Conservation (phyloP, 2,329 filamentous ascomycete genomes). For the Fusarium sp. region DNA sequence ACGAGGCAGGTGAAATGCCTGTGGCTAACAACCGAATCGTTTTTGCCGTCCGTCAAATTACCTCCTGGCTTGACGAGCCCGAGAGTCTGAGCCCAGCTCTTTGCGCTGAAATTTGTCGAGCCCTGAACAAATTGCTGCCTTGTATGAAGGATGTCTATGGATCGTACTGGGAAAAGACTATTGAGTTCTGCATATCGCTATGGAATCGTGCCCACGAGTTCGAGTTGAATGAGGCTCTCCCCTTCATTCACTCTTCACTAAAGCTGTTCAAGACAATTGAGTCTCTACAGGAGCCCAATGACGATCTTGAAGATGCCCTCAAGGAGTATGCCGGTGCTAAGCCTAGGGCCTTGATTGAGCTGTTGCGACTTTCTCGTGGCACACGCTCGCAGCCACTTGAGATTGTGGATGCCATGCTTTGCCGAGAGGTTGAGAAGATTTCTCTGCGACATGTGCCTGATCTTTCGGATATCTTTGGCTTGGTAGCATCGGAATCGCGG, state of each 20-base stretch:
- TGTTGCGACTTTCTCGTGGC: constrained; percentile 67
- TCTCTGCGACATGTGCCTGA: constrained; percentile 72
- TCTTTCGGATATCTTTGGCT: constrained; percentile 75
- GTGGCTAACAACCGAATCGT: constrained; percentile 77
- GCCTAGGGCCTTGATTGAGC: constrained; percentile 68
- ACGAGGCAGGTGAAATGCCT: constrained; percentile 64
- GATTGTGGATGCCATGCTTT: constrained; percentile 80
- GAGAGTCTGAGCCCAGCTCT: constrained; percentile 58
- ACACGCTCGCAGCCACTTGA: constrained; percentile 72
- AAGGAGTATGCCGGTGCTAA: constrained; percentile 68
- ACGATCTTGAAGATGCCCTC: constrained; percentile 84
- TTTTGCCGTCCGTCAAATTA: constrained; percentile 84
- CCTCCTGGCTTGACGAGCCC: constrained; percentile 73
- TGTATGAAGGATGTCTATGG: constrained; percentile 86
- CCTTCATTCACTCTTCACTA: constrained; percentile 78
- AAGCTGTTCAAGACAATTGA: constrained; percentile 75
- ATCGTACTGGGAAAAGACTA: constrained; percentile 80
- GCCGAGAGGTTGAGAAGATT: constrained; percentile 74
- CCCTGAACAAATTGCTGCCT: constrained; percentile 73
- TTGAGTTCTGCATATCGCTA: constrained; percentile 68
- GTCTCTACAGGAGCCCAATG: constrained; percentile 78
- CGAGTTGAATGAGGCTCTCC: constrained; percentile 61
- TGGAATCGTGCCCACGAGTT: constrained; percentile 65
- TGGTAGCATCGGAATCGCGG: constrained; percentile 80
- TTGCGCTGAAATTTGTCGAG: constrained; percentile 65